Conservation (phyloP, 2,329 filamentous ascomycete genomes). For the Dryadomyces sulphureus region DNA sequence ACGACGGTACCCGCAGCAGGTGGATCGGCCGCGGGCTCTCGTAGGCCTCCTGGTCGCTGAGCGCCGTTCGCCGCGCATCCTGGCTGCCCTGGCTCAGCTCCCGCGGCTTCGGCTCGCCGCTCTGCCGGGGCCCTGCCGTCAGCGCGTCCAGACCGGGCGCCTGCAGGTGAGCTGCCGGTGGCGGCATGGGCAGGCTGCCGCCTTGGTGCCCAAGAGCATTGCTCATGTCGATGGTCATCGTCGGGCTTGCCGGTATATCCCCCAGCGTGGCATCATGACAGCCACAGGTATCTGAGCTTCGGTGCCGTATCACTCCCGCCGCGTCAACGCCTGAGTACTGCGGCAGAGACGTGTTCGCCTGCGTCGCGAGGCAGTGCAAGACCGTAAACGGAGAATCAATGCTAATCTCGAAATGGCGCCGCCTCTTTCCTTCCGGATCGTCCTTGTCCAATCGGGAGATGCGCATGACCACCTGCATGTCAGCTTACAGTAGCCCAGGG, state of each 20-base stretch:
- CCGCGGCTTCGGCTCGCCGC: not conserved
- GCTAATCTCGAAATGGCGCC: constrained; percentile 87
- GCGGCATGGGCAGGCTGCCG: constrained; percentile 26
- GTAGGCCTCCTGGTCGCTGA: constrained; percentile 13
- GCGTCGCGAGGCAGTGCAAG: constrained; percentile 82
- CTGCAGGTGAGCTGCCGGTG: constrained; percentile 41
- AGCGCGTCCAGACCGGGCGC: constrained; percentile 3
- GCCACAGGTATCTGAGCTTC: constrained; percentile 33
- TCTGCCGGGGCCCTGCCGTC: not conserved
- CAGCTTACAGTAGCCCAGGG: no score
- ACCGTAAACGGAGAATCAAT: constrained; percentile 93
- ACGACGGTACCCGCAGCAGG: constrained; percentile 67
- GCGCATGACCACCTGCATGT: constrained; percentile 67
- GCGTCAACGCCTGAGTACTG: constrained; percentile 48
- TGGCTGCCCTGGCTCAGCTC: constrained; percentile 7
- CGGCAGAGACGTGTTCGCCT: constrained; percentile 74
- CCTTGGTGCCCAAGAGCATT: constrained; percentile 20
- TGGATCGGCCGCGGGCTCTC: constrained; percentile 59
- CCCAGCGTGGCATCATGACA: constrained; percentile 33
- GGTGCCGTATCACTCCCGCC: constrained; percentile 30
- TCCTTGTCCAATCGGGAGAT: constrained; percentile 71
- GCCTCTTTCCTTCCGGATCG: constrained; percentile 55
- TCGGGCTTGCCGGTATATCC: constrained; percentile 49
- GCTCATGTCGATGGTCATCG: constrained; percentile 41
- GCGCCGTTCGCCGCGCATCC: constrained; percentile 17